A percentile compares a stretch with the other conserved stretches of the same genome.
These are phyloP conservation scores for Chondrus crispus DNA, from an alignment of 23 red algal species.

Conservation along the genomic window DNA sequence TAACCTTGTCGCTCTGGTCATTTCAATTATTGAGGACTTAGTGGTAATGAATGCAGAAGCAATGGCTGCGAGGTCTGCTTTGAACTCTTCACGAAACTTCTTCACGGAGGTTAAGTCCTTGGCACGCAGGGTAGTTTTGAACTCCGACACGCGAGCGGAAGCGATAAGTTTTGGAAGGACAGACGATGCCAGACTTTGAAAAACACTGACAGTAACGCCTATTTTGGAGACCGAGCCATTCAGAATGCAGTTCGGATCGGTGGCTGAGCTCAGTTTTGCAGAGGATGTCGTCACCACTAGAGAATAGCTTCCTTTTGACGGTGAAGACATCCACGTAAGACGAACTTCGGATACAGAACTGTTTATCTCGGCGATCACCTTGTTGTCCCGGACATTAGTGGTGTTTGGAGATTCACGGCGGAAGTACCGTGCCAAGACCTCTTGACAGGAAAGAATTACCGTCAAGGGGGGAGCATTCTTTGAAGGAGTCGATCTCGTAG, in stretches of 20 bases:
- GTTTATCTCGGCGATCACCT: not conserved
- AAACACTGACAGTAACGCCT: constrained; percentile 36
- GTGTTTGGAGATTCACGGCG: constrained; percentile 1
- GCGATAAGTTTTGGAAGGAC: constrained; percentile 39
- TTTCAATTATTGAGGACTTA: constrained; percentile 45
- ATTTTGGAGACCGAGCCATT: constrained; percentile 19
- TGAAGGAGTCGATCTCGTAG: no score
- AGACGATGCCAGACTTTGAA: not conserved
- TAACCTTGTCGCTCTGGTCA: not conserved
- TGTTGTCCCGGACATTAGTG: not conserved
- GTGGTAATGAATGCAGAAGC: constrained; percentile 36
- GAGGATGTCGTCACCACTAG: constrained; percentile 40
- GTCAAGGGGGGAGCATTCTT: not conserved
- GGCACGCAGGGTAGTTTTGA: constrained; percentile 24
- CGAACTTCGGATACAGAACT: constrained; percentile 15
- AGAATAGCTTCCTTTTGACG: constrained; percentile 12
- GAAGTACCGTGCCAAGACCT: constrained; percentile 33
- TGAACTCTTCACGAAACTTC: constrained; percentile 58
- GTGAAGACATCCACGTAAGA: constrained; percentile 47
- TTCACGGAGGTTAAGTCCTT: constrained; percentile 40
- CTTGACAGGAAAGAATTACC: constrained; percentile 20
- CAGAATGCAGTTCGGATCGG: constrained; percentile 28
- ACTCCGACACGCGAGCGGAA: constrained; percentile 30
- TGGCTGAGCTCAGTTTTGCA: constrained; percentile 36
- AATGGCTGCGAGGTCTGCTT: constrained; percentile 37